Base-by-base conservation (phyloP, 345 rosid species). In the Psidium friedrichsthalianum region DNA sequence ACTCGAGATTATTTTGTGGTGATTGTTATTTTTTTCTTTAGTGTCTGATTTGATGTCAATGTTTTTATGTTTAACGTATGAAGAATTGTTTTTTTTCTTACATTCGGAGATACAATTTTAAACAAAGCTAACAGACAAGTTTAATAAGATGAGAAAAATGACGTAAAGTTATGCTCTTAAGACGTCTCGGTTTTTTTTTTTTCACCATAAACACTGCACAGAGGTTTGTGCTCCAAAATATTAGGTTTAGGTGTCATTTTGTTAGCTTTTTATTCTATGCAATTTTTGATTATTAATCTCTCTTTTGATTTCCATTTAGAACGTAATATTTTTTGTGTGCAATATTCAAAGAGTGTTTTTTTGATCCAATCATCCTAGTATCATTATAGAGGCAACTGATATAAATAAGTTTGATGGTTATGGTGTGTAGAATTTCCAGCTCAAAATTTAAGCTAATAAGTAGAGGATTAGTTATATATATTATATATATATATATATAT, bases 301-400 rank as follows among this genome's bases (percentile, higher is more conserved):
- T 64, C 76, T 64, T 29, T 32, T 64, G 42, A 64, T 64, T 64
- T 64, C 15, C 42, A 64, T 64, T 32, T 64, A 32, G 40, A 64
- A 64, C 18, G 21, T 64, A 16, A 20, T 64, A 8, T 32, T 32
- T 49, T 8, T 36, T 69, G 3, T 32, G 44, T 11, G 1, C 8
- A 69, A 69, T 36, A 69, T 69, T 32, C 18, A 40, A 32, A 32
- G 24, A 32, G 36, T 15, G 15, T 61, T 3, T 8, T 64, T 64
- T 9, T 1, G 6, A 36, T 16, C 24, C 44, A 69, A 69, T 36
- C 47, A 36, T 69, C 47, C 47, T 2, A 69, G 20, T 69, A 8
- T 18, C 1, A 44, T 0, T 29, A 29, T 32, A 64, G 29, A 32
- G 11, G 32, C 40, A 64, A 32, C 2, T 0, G 6, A 36, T 69